phyloP scores from a whole-genome alignment of 2,329 filamentous ascomycete species.

The Arthrobotrys musiformis region DNA sequence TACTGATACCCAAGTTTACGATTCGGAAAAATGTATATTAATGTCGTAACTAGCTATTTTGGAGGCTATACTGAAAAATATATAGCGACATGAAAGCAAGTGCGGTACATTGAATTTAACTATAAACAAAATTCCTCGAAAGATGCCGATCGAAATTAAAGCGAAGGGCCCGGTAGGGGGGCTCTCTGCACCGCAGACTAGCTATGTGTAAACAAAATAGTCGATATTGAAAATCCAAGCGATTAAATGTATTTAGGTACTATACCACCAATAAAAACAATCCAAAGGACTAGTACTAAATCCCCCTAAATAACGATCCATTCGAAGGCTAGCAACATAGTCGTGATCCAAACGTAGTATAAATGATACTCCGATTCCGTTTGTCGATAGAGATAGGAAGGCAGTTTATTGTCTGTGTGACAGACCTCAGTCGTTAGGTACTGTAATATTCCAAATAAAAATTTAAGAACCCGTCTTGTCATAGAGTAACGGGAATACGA shows the following conservation, averaged over 20 bases:
- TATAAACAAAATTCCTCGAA: no score
- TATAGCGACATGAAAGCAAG: no score
- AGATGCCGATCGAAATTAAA: no score
- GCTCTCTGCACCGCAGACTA: neutral
- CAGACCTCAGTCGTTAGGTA: constrained; percentile 53
- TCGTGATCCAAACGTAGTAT: neutral
- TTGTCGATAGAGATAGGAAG: neutral
- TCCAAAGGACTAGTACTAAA: neutral
- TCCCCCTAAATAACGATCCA: neutral
- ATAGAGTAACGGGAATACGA: constrained; percentile 31
- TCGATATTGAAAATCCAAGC: neutral
- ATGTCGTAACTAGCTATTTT: no score
- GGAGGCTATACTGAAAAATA: no score
- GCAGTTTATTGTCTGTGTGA: constrained; percentile 50
- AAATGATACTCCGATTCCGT: neutral
- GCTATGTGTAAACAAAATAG: neutral
- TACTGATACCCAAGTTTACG: no score
- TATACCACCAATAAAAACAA: neutral
- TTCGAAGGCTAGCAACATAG: neutral
- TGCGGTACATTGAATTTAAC: no score
- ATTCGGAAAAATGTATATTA: no score
- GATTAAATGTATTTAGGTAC: neutral
- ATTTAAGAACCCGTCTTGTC: constrained; percentile 52
- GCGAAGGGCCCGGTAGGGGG: neutral
- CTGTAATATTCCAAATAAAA: constrained; percentile 47